Base-by-base conservation (phyloP, 352 stramenopile genomes). In the Blastocystis sp. region DNA sequence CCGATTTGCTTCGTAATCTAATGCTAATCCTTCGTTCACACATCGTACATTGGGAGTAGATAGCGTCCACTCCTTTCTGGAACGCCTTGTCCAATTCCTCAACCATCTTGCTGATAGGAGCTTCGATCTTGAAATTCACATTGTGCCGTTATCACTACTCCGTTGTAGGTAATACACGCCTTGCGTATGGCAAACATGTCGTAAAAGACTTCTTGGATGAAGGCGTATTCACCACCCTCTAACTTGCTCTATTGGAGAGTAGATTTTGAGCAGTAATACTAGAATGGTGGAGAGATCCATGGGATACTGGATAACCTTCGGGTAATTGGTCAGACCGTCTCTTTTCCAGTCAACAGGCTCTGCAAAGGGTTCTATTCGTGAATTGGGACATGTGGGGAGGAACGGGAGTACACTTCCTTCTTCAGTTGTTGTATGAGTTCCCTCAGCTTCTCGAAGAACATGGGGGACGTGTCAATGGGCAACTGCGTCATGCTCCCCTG, bases 201-300 rank as follows among this genome's bases (percentile, higher is more conserved):
- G 26, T 59, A 85, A 26, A 85, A 29, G 2, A 67, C 51, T 45
- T 85, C 74, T 16, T 85, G 45, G 12, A 85, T 67, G 29, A 29
- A 35, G 2, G 2, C 60, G 74, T 85, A 85, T 9, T 67, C 19
- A 9, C 51, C 51, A 19, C 29, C 66, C n/a, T 67, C 33, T 24
- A 85, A 21, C 55, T 41, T 66, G 3, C 29, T 39, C 74, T 85
- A 81, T 2, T 6, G 19, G 3, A 67, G 24, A 10, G 29, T 45
- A 16, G 29, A 12, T 21, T 69, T 16, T 16, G 16, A 6, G 6
- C 16, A 55, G 21, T 41, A 51, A 35, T 69, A 85, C 74, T 9
- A 69, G 24, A 24, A 85, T 67, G 6, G 74, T 85, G 16, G 50
- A 51, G 3, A 85, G 45, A 85, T 85, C 74, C 74, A 85, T 85